These are phyloP conservation scores for Candolleomyces eurysporus DNA, from an alignment of 768 basidiomycete genomes.

Conservation along the genomic window DNA sequence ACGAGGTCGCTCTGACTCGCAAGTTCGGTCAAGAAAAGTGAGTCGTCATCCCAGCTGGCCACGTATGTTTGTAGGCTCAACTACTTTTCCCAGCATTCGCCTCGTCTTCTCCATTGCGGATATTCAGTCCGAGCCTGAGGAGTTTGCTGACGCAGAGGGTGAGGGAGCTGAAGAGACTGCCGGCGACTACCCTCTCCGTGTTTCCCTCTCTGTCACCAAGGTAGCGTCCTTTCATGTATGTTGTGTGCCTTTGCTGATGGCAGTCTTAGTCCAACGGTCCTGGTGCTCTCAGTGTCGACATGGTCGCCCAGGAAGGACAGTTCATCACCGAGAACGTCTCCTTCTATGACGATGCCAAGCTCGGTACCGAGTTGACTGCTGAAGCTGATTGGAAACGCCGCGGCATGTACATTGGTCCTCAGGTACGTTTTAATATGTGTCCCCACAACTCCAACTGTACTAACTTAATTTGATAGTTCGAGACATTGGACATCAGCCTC, in stretches of 20 bases:
- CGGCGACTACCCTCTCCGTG: constrained; percentile 66
- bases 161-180: constrained; percentile 25
- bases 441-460: constrained; percentile 38
- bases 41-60: constrained; percentile 25
- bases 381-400: constrained; percentile 95
- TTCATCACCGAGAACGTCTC: constrained; percentile 91
- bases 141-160: constrained; percentile 23
- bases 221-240: constrained; percentile 25
- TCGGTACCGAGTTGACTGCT: constrained; percentile 75
- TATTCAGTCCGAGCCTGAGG: constrained; percentile 51
- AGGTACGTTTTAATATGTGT: constrained; percentile 40
- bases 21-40: constrained; percentile 90
- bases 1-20: constrained; percentile 80
- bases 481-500: constrained; percentile 80
- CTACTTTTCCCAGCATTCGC: constrained; percentile 58
- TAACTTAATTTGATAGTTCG: constrained; percentile 52
- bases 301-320: constrained; percentile 72
- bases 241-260: background rate
- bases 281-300: constrained; percentile 78
- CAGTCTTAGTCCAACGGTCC: constrained; percentile 40
- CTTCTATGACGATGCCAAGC: constrained; percentile 69
- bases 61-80: background rate
- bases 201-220: constrained; percentile 84
- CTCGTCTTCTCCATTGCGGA: constrained; percentile 93
- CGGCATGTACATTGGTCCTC: constrained; percentile 89